phyloP scores from a whole-genome alignment of 768 basidiomycete genomes.

The Russula lepida region DNA sequence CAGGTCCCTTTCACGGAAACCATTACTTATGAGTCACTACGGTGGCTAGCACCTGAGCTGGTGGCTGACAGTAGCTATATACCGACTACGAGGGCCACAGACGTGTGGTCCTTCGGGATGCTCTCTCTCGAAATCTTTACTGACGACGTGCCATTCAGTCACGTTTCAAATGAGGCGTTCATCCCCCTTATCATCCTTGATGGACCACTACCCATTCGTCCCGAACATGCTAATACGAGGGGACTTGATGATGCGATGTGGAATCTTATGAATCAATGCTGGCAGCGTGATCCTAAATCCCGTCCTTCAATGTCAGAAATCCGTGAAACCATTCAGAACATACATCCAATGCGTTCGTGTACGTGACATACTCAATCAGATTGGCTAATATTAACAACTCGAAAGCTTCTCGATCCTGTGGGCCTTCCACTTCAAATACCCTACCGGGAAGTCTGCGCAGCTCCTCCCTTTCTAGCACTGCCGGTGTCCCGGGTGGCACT shows the following conservation, averaged over 20 bases:
- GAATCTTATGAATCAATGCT: constrained; percentile 37
- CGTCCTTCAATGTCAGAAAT: constrained; percentile 35
- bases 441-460: neutral
- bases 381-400: neutral
- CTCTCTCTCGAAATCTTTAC: constrained; percentile 40
- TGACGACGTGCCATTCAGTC: constrained; percentile 33
- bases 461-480: neutral
- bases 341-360: constrained; percentile 10
- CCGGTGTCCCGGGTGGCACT: neutral
- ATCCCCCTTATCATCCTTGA: constrained; percentile 32
- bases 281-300: constrained; percentile 32
- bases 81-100: constrained; percentile 29
- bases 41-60: constrained; percentile 20
- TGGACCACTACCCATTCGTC: constrained; percentile 33
- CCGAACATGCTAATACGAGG: constrained; percentile 25
- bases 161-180: constrained; percentile 28
- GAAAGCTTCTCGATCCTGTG: neutral
- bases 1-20: constrained; percentile 1
- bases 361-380: neutral
- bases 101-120: constrained; percentile 46
- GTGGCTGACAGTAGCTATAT: neutral
- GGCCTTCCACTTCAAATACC: neutral
- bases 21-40: neutral
- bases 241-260: constrained; percentile 36
- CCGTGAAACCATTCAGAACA: constrained; percentile 20